Conservation (phyloP, 2,329 filamentous ascomycete genomes). For the Colletotrichum costaricense region DNA sequence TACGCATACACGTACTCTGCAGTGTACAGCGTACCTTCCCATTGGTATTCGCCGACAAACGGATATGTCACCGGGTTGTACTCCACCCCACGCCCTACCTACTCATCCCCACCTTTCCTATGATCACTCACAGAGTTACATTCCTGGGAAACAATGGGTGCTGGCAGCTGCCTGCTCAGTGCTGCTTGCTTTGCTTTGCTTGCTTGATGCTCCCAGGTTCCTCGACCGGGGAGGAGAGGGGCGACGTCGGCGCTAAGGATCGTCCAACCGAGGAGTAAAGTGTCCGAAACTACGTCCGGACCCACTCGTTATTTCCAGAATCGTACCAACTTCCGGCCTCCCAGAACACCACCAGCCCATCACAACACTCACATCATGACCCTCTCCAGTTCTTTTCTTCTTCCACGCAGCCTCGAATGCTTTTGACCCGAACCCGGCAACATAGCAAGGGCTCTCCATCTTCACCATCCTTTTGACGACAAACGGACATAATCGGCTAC, state of each 20-base stretch:
- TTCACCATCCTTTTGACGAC: background rate
- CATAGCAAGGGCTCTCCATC: background rate
- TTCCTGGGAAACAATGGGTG: background rate
- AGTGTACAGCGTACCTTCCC: too few relatives aligned
- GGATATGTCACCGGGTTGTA: too few relatives aligned
- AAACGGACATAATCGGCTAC: too few relatives aligned
- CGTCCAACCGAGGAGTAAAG: background rate
- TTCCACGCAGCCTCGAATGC: background rate
- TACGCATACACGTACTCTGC: too few relatives aligned
- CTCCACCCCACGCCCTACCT: background rate
- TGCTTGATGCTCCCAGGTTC: background rate
- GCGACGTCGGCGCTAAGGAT: background rate
- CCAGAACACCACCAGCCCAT: background rate
- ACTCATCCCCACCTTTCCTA: background rate
- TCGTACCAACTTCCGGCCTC: background rate
- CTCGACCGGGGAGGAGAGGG: background rate
- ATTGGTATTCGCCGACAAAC: background rate
- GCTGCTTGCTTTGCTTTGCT: background rate
- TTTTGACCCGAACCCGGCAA: background rate
- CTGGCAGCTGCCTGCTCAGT: too few relatives aligned
- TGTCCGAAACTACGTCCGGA: constrained; percentile 1
- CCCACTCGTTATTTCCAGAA: constrained; percentile 13
- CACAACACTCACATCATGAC: background rate
- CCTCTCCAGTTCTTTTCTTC: background rate
- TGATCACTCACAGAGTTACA: background rate